Evolutionary conservation across 495 filamentous ascomycete genomes (phyloP), one percentile per base, ranked within the genome.

Genomic region (Tuber melanosporum): DNA sequence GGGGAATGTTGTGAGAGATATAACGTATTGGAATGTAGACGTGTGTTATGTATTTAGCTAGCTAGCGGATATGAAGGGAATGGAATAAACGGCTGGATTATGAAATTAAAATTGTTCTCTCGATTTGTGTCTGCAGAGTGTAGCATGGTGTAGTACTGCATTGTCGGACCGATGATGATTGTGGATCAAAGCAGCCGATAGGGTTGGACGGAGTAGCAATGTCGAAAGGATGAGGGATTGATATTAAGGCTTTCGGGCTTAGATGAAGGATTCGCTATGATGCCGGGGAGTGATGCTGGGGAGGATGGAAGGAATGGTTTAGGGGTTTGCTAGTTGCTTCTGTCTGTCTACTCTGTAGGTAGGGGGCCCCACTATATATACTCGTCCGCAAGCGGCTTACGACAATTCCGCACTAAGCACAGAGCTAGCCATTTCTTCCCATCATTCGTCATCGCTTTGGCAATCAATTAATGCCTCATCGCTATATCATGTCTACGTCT

Each of bases 11-110:
- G 57, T 66, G 26, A 3, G 26, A 19, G 26, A 3, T 32, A 66
- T 66, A 66, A 36, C 57, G 57, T 62, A 62, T 66, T 8, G 57
- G 57, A 66, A 66, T 66, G 57, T 66, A 66, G 57, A 66, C 57
- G 32, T 66, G 57, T 66, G 57, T 66, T 66, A 66, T 66, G 57
- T 66, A 66, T 66, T 66, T 66, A 66, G 26, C 26, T 66, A 66
- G 57, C 57, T 36, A 14, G 57, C 36, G 3, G 26, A n/a, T 12
- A 36, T 66, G 57, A 36, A 66, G 12, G 57, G 26, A 66, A 66
- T 66, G 57, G 57, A 66, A 66, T 66, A 36, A 66, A 36, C 14
- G 26, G 14, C 32, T 7, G 26, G 12, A 36, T 66, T 2, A 66
- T 66, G 4, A 66, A 66, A 66, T 66, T 17, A 36, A 15, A 36